Conservation (phyloP, 192 early-diverging fungal genomes). For the Mortierella hygrophila region DNA sequence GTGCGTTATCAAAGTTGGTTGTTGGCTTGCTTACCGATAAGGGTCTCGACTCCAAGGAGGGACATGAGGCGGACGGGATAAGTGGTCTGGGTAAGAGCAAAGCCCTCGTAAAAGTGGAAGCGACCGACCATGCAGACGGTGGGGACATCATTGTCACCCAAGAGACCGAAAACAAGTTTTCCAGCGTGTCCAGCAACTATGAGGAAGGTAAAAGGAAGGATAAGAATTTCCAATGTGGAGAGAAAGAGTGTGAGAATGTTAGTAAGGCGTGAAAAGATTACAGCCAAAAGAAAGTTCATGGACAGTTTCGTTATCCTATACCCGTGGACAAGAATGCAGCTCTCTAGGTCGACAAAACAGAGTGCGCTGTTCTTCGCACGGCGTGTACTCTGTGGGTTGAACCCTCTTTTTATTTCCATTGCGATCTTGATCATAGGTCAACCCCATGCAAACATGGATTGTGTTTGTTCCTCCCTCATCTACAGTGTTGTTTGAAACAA, state of each 20-base stretch:
- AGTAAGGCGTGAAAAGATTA: conserved; percentile 2
- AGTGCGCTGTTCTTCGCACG: too few relatives aligned
- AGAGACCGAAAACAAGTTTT: conserved; percentile 88
- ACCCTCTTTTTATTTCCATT: too few relatives aligned
- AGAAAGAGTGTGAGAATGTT: not conserved
- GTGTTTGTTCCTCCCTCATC: not conserved
- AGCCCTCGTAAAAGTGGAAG: conserved; percentile 93
- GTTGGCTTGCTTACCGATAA: conserved; percentile 65
- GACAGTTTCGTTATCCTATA: not conserved
- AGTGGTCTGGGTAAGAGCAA: conserved; percentile 81
- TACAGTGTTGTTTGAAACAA: not conserved
- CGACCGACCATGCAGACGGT: conserved; percentile 91
- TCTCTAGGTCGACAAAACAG: too few relatives aligned
- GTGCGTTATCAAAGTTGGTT: not conserved
- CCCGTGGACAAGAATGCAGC: not conserved
- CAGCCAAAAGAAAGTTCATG: not conserved
- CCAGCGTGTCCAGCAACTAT: conserved; percentile 79
- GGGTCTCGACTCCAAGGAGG: conserved; percentile 80
- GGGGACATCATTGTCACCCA: conserved; percentile 71
- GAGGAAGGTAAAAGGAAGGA: not conserved
- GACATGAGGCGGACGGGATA: conserved; percentile 90
- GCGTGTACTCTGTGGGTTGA: too few relatives aligned
- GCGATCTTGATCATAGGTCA: too few relatives aligned
- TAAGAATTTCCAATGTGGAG: not conserved
- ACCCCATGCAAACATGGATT: too few relatives aligned